Evolutionary conservation across 2,329 filamentous ascomycete species (phyloP), one percentile per base, ranked within the genome.

Genomic region (Tolypocladium capitatum): DNA sequence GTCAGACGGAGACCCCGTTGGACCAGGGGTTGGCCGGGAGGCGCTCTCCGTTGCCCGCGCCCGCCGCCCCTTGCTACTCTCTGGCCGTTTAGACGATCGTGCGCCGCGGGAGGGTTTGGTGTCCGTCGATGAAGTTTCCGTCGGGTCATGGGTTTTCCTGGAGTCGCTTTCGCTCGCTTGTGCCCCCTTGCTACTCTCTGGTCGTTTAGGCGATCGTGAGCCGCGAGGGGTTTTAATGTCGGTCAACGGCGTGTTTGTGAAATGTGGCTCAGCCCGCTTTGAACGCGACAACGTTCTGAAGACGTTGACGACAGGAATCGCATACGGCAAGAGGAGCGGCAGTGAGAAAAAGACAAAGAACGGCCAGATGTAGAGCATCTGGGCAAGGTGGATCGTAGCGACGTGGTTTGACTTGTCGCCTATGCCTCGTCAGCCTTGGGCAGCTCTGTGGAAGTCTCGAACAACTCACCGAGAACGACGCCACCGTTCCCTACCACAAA

Each of bases 301-400:
- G 50, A 49, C 34, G 54, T 61, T 53, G 18, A 61, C 9, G 3
- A 57, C 10, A 2, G 75, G 57, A 5, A 83, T 46, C 2, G 62
- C 52, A 4, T 66, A 66, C 1, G 81, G 77, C 0, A 84, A 53
- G 4, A 91, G 67, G 1, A 96, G 71, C 0, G 92, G 91, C 44
- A 81, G 78, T 0, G 90, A 95, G 69, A 96, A 97, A 68, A 97
- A 94, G 33, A 79, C 69, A 49, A 94, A 82, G 52, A 94, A 85
- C 0, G 90, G 84, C 85, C 89, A 95, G 55, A 97, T 83, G 60
- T 98, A 98, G 18, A 97, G 81, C 78, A 98, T 86, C 66, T 98
- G 92, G 0, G 91, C 77, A 5, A 92, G 68, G 60, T 98, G 91
- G 13, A 97, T 69, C 1, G 89, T 92, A 1, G 90, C 89, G 31